phyloP scores from a whole-genome alignment of 192 early-diverging fungal genomes.

The Helicostylum pulchrum region DNA sequence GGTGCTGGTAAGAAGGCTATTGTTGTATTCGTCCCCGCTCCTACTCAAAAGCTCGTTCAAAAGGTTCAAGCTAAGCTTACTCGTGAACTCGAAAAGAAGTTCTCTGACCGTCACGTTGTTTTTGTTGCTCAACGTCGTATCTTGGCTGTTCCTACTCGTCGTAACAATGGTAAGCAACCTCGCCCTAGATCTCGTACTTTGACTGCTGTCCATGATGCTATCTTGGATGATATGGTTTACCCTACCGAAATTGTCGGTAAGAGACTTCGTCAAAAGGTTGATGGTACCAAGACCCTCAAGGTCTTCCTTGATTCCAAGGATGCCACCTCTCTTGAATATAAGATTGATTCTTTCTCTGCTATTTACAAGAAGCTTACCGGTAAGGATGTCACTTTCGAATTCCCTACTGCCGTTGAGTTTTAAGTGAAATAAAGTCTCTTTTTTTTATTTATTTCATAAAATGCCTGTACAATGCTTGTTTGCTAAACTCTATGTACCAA shows the following conservation, averaged over 20 bases:
- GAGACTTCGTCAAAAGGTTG: slow-evolving; percentile 94
- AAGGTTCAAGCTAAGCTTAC: slow-evolving; percentile 66
- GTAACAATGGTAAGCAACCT: slow-evolving; percentile 85
- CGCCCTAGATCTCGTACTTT: slow-evolving; percentile 96
- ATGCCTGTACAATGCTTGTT: too few species aligned
- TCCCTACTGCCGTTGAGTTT: slow-evolving; percentile 58
- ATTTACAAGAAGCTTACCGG: slow-evolving; percentile 95
- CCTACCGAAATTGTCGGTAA: slow-evolving; percentile 99
- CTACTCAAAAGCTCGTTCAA: slow-evolving; percentile 60
- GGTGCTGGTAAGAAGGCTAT: slow-evolving; percentile 95
- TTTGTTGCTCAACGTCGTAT: slow-evolving; percentile 92
- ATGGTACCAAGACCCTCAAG: slow-evolving; percentile 55
- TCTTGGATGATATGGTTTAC: slow-evolving; percentile 97
- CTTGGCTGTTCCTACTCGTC: slow-evolving; percentile 88
- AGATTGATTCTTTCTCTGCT: slow-evolving; percentile 95
- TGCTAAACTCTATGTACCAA: too few species aligned
- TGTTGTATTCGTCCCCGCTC: slow-evolving; percentile 96
- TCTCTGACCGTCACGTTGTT: slow-evolving; percentile 98
- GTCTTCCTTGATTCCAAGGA: slow-evolving; percentile 64
- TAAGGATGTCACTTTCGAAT: slow-evolving; percentile 99
- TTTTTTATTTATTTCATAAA: background rate
- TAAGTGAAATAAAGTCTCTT: background rate
- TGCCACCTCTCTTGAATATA: slow-evolving; percentile 95
- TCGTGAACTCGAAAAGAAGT: slow-evolving; percentile 99
- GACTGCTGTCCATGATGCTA: slow-evolving; percentile 93